Conservation (phyloP, 2,329 filamentous ascomycete species). For the Ascochyta pisi region DNA sequence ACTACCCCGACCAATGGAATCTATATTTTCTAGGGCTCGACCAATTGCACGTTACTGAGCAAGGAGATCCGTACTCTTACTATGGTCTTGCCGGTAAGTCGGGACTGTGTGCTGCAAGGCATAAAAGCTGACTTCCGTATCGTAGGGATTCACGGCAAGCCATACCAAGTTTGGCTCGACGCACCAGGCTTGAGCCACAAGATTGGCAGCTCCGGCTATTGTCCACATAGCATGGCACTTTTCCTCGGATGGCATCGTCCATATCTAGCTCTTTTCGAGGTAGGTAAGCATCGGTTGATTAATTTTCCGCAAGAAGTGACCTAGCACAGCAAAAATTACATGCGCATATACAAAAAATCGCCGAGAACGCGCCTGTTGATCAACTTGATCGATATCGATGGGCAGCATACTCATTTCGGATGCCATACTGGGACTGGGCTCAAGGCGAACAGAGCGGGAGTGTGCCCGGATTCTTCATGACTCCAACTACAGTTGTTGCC, state of each 20-base stretch:
- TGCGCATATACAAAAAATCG: slow-evolving; percentile 29
- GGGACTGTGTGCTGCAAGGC: rapidly evolving
- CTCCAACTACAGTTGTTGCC: slow-evolving; percentile 22
- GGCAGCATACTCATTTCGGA: slow-evolving; percentile 40
- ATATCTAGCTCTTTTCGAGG: slow-evolving; percentile 71
- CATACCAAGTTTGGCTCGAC: slow-evolving; percentile 46
- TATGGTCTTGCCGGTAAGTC: slow-evolving; percentile 76
- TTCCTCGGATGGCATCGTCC: slow-evolving; percentile 89
- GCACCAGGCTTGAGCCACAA: slow-evolving; percentile 44
- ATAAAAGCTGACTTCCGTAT: too few species aligned
- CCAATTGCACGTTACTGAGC: slow-evolving; percentile 71
- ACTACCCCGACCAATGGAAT: slow-evolving; percentile 71
- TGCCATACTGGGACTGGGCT: slow-evolving; percentile 48
- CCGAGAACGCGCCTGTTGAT: slow-evolving; percentile 23
- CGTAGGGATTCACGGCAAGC: slow-evolving; percentile 45
- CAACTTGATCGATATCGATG: slow-evolving; percentile 28
- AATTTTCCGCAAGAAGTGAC: not conserved
- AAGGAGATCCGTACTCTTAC: slow-evolving; percentile 71
- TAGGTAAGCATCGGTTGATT: slow-evolving; percentile 28
- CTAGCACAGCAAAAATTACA: slow-evolving; percentile 38
- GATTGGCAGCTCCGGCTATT: slow-evolving; percentile 65
- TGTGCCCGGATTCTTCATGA: slow-evolving; percentile 37
- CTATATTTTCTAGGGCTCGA: slow-evolving; percentile 77
- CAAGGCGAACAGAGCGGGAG: slow-evolving; percentile 25
- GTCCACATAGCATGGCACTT: slow-evolving; percentile 76